Base-by-base conservation (phyloP, 2,329 filamentous ascomycete genomes). In the Geoglossum cookeanum region DNA sequence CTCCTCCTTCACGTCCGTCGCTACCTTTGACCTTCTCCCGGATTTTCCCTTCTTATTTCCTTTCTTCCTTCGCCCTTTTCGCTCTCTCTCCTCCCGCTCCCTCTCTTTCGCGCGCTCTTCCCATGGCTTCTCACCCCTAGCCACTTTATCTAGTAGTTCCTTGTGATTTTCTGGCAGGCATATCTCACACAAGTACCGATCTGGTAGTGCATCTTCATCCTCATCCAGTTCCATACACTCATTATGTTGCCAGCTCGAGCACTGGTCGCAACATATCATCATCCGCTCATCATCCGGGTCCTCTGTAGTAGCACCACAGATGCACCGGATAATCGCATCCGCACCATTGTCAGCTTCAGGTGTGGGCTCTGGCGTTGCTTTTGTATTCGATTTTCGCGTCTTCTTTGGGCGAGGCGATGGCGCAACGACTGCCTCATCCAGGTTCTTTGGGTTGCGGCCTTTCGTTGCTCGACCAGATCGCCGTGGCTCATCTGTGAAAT, bases 401-500 rank as follows among this genome's bases (percentile, higher is more conserved):
- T 75, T 72, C 57, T 72, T 61, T 65, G 61, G 62, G 27, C 60
- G 64, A 57, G 62, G 68, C 62, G 58, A 63, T 60, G 67, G 65
- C 9, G 73, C 68, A 15, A 72, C 70, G 52, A 87, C 85, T 63
- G 86, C 78, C 58, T 84, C 77, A 66, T 95, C 89, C 64, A 88
- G 83, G 62, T 85, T 85, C 71, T 95, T 95, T 30, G 82, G 84
- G 71, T 97, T 89, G 65, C 96, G 90, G 68, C 92, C 92, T 68
- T 98, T 98, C 62, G 92, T 98, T 65, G 91, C 89, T 66, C 92
- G 85, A 62, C 92, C 90, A 48, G 92, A 98, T 68, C 92, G 87
- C 69, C 92, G 85, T 59, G 89, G 87, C 78, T 96, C 91, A 62
- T 84, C 81, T 84, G 69, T 62, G 55, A 44, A 70, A 67, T 63